These are phyloP conservation scores for Ogataea salicorniae DNA, from an alignment of 805 yeast species.

Conservation along the genomic window DNA sequence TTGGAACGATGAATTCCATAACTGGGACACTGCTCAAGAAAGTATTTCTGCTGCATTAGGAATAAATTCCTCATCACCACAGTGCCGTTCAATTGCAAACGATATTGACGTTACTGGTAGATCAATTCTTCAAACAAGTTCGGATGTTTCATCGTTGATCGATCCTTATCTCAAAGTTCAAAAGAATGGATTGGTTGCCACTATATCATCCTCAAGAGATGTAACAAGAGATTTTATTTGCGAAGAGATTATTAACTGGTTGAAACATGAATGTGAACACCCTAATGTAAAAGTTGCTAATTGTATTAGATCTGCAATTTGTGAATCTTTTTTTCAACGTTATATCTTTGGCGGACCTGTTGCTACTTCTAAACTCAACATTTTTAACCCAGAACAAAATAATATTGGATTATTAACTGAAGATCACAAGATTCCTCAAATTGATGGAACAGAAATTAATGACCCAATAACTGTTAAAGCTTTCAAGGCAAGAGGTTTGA, in stretches of 20 bases:
- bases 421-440: conserved; percentile 31
- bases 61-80: neutral
- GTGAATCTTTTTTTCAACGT: conserved; percentile 37
- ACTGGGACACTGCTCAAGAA: conserved; percentile 33
- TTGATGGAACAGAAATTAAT: conserved; percentile 27
- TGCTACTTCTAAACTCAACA: conserved; percentile 16
- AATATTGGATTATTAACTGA: conserved; percentile 31
- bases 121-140: conserved; percentile 37
- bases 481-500: conserved; percentile 9
- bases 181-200: conserved; percentile 47
- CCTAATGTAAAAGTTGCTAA: conserved; percentile 36
- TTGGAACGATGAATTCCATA: conserved; percentile 81
- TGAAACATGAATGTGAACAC: conserved; percentile 35
- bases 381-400: conserved; percentile 15
- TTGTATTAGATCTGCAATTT: conserved; percentile 36
- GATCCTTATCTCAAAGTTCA: conserved; percentile 11
- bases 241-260: conserved; percentile 46
- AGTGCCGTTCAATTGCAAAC: conserved; percentile 35
- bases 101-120: conserved; percentile 48
- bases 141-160: conserved; percentile 15
- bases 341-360: conserved; percentile 31
- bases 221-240: conserved; percentile 44
- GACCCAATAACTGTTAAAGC: conserved; percentile 26
- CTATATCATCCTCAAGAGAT: conserved; percentile 48
- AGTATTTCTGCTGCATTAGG: conserved; percentile 15